Base-by-base conservation (phyloP, 345 rosid genomes). In the Garcia nutans region DNA sequence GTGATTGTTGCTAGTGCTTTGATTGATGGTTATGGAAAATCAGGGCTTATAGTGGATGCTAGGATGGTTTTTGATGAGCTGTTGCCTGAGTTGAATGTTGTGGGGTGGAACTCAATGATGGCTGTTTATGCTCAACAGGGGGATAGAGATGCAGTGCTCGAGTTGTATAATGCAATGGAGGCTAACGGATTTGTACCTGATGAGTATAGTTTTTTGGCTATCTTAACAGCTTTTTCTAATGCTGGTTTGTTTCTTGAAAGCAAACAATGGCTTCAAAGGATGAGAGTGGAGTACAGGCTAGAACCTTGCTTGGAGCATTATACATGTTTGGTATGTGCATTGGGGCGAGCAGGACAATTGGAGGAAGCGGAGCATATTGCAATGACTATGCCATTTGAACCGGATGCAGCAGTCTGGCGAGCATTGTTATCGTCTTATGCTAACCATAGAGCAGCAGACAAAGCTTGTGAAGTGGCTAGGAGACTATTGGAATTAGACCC, bases 71-170 rank as follows among this genome's bases (percentile, higher is more conserved):
- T 85, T 67, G 74, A 82, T 42, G 87, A 87, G 73, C 28, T 77
- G 24, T 59, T 59, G 22, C 68, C 57, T 0, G 65, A n/a, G 22
- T 76, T 85, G 85, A 85, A 83, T 75, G 24, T 73, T 15, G 78
- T 84, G 0, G 83, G 79, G 0, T 87, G 88, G 86, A 87, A 87
- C 67, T 73, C 86, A 3, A 76, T 85, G 81, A 84, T 85, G 86
- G 76, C 86, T 13, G 78, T 76, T 57, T 87, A 85, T 66, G 86
- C 88, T 33, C 88, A 87, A 24, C 90, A 78, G 8, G 90, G 90
- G 10, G 82, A 85, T 76, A 56, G 54, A 2, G 49, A 42, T n/a
- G 63, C 84, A 0, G 86, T 76, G 10, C 54, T 81, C 2, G 76
- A 79, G 77, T 77, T 87, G 81, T 85, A 83, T 44, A 49, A 15